Conservation (phyloP, 2,329 filamentous ascomycete species). For the Phaeosphaeriaceae sp. region DNA sequence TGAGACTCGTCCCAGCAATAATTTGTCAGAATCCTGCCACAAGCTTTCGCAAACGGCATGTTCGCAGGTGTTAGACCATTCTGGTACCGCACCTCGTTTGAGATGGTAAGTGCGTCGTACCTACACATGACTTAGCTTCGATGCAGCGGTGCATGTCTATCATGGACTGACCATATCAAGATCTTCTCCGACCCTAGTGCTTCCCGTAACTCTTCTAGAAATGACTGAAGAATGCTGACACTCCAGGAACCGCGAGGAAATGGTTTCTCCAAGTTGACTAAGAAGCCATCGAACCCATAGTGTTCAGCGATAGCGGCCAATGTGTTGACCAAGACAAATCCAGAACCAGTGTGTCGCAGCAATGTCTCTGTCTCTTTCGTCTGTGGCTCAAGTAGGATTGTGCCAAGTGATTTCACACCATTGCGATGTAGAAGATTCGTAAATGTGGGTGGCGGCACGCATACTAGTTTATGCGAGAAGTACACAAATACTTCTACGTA, state of each 20-base stretch:
- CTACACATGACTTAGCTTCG: constrained; percentile 26
- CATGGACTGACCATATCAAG: constrained; percentile 52
- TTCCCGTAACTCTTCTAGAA: constrained; percentile 48
- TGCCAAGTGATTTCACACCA: constrained; percentile 54
- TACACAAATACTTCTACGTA: constrained; percentile 56
- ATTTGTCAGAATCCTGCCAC: constrained; percentile 54
- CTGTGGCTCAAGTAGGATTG: constrained; percentile 54
- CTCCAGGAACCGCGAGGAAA: constrained; percentile 48
- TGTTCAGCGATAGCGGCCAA: constrained; percentile 50
- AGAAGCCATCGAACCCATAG: constrained; percentile 58
- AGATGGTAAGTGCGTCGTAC: constrained; percentile 56
- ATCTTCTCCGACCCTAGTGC: constrained; percentile 36
- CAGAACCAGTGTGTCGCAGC: constrained; percentile 19
- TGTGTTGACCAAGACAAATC: constrained; percentile 48
- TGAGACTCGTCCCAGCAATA: constrained; percentile 52
- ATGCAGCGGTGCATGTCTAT: not conserved
- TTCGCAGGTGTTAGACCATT: constrained; percentile 54
- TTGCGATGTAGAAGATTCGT: constrained; percentile 57
- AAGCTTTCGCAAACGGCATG: constrained; percentile 46
- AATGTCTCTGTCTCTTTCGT: constrained; percentile 43
- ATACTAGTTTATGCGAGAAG: constrained; percentile 58
- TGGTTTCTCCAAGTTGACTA: constrained; percentile 56
- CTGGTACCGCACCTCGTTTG: constrained; percentile 54
- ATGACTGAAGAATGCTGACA: constrained; percentile 39
- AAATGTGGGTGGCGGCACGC: constrained; percentile 56